These are phyloP conservation scores for Fraxinus floribunda DNA, from an alignment of 305 asterid genomes.

Conservation along the genomic window DNA sequence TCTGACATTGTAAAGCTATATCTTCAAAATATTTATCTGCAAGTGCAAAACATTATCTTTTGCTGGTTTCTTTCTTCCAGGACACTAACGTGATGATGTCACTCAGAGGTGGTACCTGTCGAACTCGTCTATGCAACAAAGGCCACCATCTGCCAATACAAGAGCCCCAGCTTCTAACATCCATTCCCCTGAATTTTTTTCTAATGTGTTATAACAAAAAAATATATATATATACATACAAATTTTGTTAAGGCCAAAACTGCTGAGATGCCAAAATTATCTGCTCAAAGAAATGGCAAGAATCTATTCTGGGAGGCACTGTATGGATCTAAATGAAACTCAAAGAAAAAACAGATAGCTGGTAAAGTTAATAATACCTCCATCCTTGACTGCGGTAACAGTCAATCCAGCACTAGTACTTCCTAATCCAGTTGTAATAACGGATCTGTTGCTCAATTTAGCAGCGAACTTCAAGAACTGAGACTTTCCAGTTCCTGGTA, in stretches of 20 bases:
- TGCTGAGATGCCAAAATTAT: neutral
- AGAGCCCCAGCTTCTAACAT: constrained; percentile 98
- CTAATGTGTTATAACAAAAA: constrained; percentile 20
- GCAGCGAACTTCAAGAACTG: constrained; percentile 96
- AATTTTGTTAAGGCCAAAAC: neutral
- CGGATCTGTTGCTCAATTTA: constrained; percentile 89
- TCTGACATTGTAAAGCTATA: neutral
- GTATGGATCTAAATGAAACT: constrained; percentile 12
- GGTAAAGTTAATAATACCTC: constrained; percentile 51
- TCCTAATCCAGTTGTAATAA: constrained; percentile 94
- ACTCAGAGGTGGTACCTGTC: constrained; percentile 57
- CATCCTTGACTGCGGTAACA: constrained; percentile 97
- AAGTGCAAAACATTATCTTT: neutral
- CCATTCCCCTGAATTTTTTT: constrained; percentile 79
- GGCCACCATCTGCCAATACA: constrained; percentile 97
- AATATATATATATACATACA: neutral
- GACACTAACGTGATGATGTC: neutral
- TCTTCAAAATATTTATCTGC: neutral
- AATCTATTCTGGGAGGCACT: neutral
- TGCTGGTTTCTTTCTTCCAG: neutral
- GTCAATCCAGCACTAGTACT: constrained; percentile 99
- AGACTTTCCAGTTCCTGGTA: constrained; percentile 92
- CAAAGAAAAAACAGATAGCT: constrained; percentile 15
- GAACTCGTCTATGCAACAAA: constrained; percentile 98
- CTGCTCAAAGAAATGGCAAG: neutral